Evolutionary conservation across 306 rosid genomes (phyloP), one percentile per base, ranked within the genome.

Genomic region (Chamaecrista fasciculata): DNA sequence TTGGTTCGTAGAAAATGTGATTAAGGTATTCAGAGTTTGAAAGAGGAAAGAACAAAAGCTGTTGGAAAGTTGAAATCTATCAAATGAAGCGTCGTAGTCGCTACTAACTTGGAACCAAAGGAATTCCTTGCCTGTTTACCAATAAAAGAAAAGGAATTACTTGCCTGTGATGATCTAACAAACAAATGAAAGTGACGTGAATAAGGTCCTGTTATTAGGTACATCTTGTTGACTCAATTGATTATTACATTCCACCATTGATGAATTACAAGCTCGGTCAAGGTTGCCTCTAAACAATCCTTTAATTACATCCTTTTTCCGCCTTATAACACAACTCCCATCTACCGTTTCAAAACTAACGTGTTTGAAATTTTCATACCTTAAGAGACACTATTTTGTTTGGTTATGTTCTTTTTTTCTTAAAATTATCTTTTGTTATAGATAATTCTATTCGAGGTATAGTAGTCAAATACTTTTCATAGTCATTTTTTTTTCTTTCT

Each of bases 61-160:
- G 79, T 64, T 68, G 84, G 62, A 25, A 20, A 10, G 79, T 69
- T 62, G 69, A 31, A 56, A 69, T 44, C 60, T 42, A 72, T 75
- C 78, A 71, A 71, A 74, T 39, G 75, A 62, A 71, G 43, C 44
- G 49, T 71, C 11, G 69, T 69, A 33, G 29, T 66, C 21, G 1
- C 5, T 15, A 47, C 36, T 69, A 4, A 48, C 85, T 71, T 71
- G 9, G 57, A 51, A 75, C 43, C 46, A 62, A 75, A 72, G 76
- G 58, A 62, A 79, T 3, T 68, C 6, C n/a, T n/a, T n/a, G n/a
- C n/a, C n/a, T n/a, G n/a, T n/a, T n/a, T n/a, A n/a, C n/a, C n/a
- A n/a, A n/a, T n/a, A n/a, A n/a, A n/a, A n/a, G n/a, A n/a, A n/a
- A n/a, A n/a, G n/a, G n/a, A n/a, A n/a, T n/a, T n/a, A n/a, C n/a